Evolutionary conservation across 306 rosid genomes (phyloP).

Genomic region (Trifolium pratense): DNA sequence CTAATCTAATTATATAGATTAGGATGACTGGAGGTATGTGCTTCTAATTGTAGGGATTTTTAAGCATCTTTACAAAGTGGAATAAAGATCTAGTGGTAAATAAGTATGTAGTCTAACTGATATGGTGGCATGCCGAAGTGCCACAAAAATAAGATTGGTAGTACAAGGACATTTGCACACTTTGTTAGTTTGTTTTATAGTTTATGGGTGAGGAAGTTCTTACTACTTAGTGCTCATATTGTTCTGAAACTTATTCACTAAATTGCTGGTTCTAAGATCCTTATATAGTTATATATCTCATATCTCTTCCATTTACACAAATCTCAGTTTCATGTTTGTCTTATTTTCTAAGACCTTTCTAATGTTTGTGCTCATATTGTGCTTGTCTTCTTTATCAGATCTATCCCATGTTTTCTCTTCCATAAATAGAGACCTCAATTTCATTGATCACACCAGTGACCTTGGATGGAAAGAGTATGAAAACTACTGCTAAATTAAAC

Average conservation of each 20-base stretch:
- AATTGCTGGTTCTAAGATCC: conserved; percentile 34
- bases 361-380: neutral
- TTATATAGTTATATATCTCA: neutral
- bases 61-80: conserved; percentile 22
- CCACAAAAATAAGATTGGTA: conserved; percentile 3
- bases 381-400: conserved; percentile 55
- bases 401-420: conserved; percentile 88
- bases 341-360: conserved; percentile 7
- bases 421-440: conserved; percentile 77
- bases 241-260: conserved; percentile 27
- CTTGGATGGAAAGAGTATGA: conserved; percentile 97
- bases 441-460: conserved; percentile 90
- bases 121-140: conserved; percentile 22
- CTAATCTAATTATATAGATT: conserved; percentile 37
- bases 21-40: conserved; percentile 3
- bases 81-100: conserved; percentile 25
- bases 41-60: conserved; percentile 28
- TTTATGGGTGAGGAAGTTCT: neutral
- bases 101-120: conserved; percentile 35
- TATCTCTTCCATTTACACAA: neutral
- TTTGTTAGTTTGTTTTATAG: neutral
- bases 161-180: conserved; percentile 10
- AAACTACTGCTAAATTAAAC: conserved; percentile 35
- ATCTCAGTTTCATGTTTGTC: conserved; percentile 26
- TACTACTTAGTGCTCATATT: conserved; percentile 9